Conservation (phyloP, 352 stramenopile genomes). For the Phytopythium helicoides region DNA sequence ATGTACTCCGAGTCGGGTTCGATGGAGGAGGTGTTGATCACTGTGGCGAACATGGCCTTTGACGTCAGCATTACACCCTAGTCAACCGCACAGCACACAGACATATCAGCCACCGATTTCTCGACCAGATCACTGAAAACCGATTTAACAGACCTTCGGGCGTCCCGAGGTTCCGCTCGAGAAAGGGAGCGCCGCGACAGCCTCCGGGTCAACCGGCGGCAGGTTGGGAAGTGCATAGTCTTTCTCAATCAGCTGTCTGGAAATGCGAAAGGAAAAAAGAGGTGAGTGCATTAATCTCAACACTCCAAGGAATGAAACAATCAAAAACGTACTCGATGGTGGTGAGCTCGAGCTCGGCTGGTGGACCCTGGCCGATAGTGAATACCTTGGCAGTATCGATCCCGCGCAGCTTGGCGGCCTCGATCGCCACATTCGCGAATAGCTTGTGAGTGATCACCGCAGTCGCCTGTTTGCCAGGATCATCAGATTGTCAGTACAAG, state of each 20-base stretch:
- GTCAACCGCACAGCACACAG: too few relatives aligned
- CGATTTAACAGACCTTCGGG: too few relatives aligned
- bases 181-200: slow-evolving; percentile 71
- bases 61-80: slow-evolving; percentile 80
- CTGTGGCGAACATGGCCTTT: too few relatives aligned
- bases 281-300: neutral
- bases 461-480: neutral
- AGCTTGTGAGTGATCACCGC: neutral
- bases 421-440: slow-evolving; percentile 18
- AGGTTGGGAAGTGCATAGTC: slow-evolving; percentile 12
- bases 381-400: slow-evolving; percentile 17
- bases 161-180: slow-evolving; percentile 89
- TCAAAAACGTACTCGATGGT: slow-evolving; percentile 24
- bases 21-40: too few relatives aligned
- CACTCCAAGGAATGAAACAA: neutral
- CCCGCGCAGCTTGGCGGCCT: slow-evolving; percentile 19
- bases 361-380: slow-evolving; percentile 19
- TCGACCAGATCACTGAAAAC: too few relatives aligned
- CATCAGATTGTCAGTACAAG: too few relatives aligned
- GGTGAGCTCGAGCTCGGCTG: slow-evolving; percentile 5
- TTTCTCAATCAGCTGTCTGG: slow-evolving; percentile 13
- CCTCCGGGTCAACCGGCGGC: slow-evolving; percentile 10
- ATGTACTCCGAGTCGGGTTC: too few relatives aligned
- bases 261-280: neutral
- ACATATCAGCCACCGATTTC: too few relatives aligned